phyloP scores from a whole-genome alignment of 768 basidiomycete genomes.

The Galerina marginata region DNA sequence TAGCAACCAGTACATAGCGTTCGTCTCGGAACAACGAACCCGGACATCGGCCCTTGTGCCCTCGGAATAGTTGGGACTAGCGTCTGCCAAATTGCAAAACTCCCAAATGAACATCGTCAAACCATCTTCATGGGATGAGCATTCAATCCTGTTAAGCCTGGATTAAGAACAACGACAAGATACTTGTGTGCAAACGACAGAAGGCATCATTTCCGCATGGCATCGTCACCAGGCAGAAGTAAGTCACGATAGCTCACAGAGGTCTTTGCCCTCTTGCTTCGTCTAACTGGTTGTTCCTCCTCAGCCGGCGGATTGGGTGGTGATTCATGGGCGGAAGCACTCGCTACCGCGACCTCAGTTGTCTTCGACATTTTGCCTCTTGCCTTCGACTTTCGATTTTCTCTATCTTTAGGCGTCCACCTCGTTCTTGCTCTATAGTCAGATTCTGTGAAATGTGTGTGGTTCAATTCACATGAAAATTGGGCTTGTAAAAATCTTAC shows the following conservation, averaged over 20 bases:
- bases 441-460: neutral
- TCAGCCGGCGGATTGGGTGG: neutral
- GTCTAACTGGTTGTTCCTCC: neutral
- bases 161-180: neutral
- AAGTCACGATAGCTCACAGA: neutral
- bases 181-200: neutral
- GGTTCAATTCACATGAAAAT: neutral
- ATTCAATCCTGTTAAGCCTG: too few relatives aligned
- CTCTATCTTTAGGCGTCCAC: slow-evolving; percentile 7
- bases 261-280: slow-evolving; percentile 7
- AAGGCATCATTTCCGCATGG: neutral
- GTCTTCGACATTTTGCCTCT: neutral
- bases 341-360: neutral
- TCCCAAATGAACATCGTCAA: too few relatives aligned
- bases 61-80: too few relatives aligned
- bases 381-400: neutral
- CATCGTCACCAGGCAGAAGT: neutral
- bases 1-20: too few relatives aligned
- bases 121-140: too few relatives aligned
- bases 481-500: neutral
- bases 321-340: neutral
- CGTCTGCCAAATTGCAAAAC: too few relatives aligned
- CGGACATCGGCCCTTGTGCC: too few relatives aligned
- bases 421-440: slow-evolving; percentile 5
- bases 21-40: too few relatives aligned